Percentiles rank a stretch among this genome's conserved stretches.
These are phyloP conservation scores for Aspergillus taichungensis DNA, from an alignment of 495 filamentous ascomycete species.

Conservation along the genomic window DNA sequence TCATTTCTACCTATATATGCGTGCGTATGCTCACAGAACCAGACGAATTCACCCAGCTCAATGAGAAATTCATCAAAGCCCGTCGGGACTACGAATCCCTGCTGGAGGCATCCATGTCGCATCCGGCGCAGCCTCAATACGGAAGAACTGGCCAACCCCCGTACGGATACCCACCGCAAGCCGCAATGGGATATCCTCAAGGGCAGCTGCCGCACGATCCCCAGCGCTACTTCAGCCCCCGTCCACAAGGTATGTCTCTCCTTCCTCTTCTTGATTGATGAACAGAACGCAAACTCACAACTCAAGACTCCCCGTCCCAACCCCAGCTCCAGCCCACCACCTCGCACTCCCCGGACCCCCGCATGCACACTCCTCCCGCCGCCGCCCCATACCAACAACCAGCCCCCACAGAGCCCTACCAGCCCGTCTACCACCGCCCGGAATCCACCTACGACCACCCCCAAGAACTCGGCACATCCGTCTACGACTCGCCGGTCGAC, in stretches of 20 bases:
- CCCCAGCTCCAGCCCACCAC: conserved; percentile 28
- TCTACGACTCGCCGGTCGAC: conserved; percentile 72
- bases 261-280: background rate
- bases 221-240: conserved; percentile 63
- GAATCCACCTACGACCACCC: conserved; percentile 70
- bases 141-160: conserved; percentile 52
- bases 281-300: background rate
- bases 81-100: conserved; percentile 91
- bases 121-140: conserved; percentile 68
- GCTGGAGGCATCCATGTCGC: conserved; percentile 93
- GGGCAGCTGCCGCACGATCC: conserved; percentile 47
- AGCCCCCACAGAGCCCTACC: conserved; percentile 34
- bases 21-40: background rate
- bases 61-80: conserved; percentile 99
- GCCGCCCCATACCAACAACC: conserved; percentile 28
- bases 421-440: conserved; percentile 43
- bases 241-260: conserved; percentile 37
- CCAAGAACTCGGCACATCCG: conserved; percentile 77
- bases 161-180: conserved; percentile 52
- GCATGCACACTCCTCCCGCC: conserved; percentile 29
- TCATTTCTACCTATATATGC: background rate
- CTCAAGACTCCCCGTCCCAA: conserved; percentile 15
- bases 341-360: conserved; percentile 38
- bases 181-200: conserved; percentile 43
- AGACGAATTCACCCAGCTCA: conserved; percentile 97